Evolutionary conservation across 2,329 filamentous ascomycete genomes (phyloP), one percentile per base, ranked within the genome.

Genomic region (Cladosporium sphaerospermum): DNA sequence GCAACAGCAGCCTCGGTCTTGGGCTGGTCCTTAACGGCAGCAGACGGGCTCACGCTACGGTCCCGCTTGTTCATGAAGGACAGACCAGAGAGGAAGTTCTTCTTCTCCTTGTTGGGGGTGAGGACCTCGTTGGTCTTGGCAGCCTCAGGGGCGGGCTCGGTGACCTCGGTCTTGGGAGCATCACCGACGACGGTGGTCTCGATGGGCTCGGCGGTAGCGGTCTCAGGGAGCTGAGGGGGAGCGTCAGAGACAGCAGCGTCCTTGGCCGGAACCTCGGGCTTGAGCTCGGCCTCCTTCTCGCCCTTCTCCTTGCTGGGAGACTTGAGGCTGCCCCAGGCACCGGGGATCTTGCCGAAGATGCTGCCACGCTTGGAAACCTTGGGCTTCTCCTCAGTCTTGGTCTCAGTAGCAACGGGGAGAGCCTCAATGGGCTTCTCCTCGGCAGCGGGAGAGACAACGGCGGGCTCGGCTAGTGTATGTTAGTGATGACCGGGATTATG

Each of bases 361-460:
- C 88, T 93, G 73, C 84, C 83, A 71, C 89, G 88, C 87, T 95
- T 95, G 72, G 82, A 78, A 45, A 71, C 71, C 83, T 89, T 90
- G 62, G 78, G 69, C 57, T 81, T 80, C 73, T 65, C 66, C 46
- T 66, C 62, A 37, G 55, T 54, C 52, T 63, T 33, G 44, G 51
- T 47, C 45, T 34, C 43, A 32, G 33, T 8, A 13, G 51, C 45
- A n/a, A 41, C 43, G 14, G 51, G 51, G 10, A 53, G 51, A n/a
- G 51, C 51, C 43, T 53, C 45, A 13, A 53, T 76, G 50, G 72
- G 70, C 59, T 78, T 58, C 40, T 60, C 62, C 33, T 63, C 64
- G 37, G 42, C 50, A 14, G 36, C 52, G 45, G 32, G 40, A 39
- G 59, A 63, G 42, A 67, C 62, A 41, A 65, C 56, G 32, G 63